A percentile compares a stretch with the other conserved stretches of the same genome.
Evolutionary conservation across 2,329 filamentous ascomycete genomes (phyloP).

Genomic region (Talaromyces islandicus): DNA sequence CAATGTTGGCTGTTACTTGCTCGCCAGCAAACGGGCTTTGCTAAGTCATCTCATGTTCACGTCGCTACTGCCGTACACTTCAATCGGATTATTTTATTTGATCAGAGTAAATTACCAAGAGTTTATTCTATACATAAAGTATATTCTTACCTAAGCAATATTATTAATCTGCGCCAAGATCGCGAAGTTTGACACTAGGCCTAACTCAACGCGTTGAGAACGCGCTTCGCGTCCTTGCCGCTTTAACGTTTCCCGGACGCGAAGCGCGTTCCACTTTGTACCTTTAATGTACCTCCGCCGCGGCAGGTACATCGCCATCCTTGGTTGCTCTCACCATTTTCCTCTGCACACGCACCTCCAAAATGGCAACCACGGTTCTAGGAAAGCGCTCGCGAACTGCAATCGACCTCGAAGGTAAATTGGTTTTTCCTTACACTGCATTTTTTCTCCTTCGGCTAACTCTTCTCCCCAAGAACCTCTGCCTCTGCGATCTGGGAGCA

Average conservation of each 20-base stretch:
- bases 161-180: no score
- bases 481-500: constrained; percentile 37
- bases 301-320: constrained; percentile 17
- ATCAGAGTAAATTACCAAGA: no score
- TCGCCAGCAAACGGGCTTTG: no score
- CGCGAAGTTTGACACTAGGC: no score
- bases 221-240: constrained; percentile 15
- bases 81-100: no score
- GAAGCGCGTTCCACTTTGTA: constrained; percentile 14
- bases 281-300: constrained; percentile 9
- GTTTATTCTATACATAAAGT: no score
- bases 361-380: constrained; percentile 36
- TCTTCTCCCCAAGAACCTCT: constrained; percentile 16
- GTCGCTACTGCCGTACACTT: no score
- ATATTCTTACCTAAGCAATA: no score
- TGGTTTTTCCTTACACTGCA: constrained; percentile 11
- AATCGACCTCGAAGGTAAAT: constrained; percentile 35
- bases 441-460: constrained; percentile 13
- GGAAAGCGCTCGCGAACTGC: constrained; percentile 39
- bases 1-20: no score
- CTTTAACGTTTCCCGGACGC: constrained; percentile 14
- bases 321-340: constrained; percentile 21
- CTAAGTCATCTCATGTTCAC: no score
- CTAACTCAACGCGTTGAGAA: constrained; percentile 11
- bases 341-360: constrained; percentile 13